Evolutionary conservation across 768 basidiomycete species (phyloP), one percentile per base, ranked within the genome.

Genomic region (Suillus tomentosus): DNA sequence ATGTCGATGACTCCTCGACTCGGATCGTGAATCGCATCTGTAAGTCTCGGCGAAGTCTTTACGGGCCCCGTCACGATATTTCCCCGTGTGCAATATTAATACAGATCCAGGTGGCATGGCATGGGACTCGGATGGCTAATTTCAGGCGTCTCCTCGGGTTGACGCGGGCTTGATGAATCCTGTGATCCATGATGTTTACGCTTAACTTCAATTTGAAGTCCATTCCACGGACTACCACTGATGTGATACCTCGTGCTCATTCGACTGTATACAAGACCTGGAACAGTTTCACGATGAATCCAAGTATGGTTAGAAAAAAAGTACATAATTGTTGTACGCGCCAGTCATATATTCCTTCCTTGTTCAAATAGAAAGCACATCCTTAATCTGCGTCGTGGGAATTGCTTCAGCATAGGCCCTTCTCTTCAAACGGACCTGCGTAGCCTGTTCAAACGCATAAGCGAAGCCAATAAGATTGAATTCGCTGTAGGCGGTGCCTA

Each of bases 391-490:
- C 15, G 86, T 87, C 70, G 74, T 79, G 3, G 88, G 87, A 53
- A 83, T 82, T 22, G 87, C 87, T 14, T 70, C 84, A 8, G 78
- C 67, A 69, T 79, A 84, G 11, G 86, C 86, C 68, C 69, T 80
- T 65, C 82, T 78, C 58, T 73, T 71, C 62, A 86, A 69, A 19
- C 87, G 73, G 15, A 80, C 82, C 60, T 84, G 78, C 8, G 88
- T 89, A 62, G 81, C 81, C 70, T 89, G 88, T 70, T 90, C 88
- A 66, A 86, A 89, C 2, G 87, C 87, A 73, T 81, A 89, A 3
- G 80, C 89, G 64, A 85, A 81, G 0, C 82, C 78, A 63, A 90
- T 80, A 53, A 89, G 77, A 22, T 80, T 73, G 68, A 81, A 84
- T 62, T 88, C 88, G 50, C 83, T 84, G 71, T 84, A 89, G 14